phyloP scores from a whole-genome alignment of 164 flowering plant genomes.

The Berberis thunbergii region DNA sequence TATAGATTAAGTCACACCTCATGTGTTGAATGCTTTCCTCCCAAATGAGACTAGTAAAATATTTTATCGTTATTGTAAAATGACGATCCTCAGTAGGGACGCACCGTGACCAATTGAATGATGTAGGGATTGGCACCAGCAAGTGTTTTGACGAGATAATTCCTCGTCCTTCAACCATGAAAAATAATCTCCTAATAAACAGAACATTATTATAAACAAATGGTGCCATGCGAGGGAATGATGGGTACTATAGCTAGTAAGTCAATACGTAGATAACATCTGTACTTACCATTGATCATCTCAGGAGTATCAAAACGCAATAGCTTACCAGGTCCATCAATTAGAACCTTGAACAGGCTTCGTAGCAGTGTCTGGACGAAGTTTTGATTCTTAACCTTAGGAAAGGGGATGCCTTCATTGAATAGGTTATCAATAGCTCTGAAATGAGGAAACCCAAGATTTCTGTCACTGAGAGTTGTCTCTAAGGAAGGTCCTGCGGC shows the following conservation, averaged over 20 bases:
- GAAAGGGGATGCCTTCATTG: conserved; percentile 16
- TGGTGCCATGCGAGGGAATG: background rate
- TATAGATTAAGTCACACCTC: background rate
- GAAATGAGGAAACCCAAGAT: conserved; percentile 27
- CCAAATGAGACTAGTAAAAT: background rate
- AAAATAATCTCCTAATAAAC: conserved; percentile 33
- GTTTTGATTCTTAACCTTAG: conserved; percentile 10
- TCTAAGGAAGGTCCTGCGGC: conserved; percentile 30
- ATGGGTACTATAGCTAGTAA: too few species aligned
- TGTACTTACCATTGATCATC: conserved; percentile 18
- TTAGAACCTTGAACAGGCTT: conserved; percentile 12
- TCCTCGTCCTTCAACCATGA: conserved; percentile 41
- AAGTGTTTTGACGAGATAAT: conserved; percentile 35
- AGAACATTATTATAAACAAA: background rate
- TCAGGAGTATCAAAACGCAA: conserved; percentile 35
- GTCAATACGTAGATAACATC: conserved; percentile 10
- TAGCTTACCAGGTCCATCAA: conserved; percentile 5
- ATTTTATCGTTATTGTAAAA: background rate
- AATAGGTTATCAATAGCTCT: conserved; percentile 23
- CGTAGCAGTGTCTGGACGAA: conserved; percentile 10
- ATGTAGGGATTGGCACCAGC: conserved; percentile 49
- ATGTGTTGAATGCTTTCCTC: background rate
- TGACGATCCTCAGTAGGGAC: background rate
- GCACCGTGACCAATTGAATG: too few species aligned
- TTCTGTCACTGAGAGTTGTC: conserved; percentile 3